phyloP scores from a whole-genome alignment of 495 filamentous ascomycete species.

The Usnea hakonensis region DNA sequence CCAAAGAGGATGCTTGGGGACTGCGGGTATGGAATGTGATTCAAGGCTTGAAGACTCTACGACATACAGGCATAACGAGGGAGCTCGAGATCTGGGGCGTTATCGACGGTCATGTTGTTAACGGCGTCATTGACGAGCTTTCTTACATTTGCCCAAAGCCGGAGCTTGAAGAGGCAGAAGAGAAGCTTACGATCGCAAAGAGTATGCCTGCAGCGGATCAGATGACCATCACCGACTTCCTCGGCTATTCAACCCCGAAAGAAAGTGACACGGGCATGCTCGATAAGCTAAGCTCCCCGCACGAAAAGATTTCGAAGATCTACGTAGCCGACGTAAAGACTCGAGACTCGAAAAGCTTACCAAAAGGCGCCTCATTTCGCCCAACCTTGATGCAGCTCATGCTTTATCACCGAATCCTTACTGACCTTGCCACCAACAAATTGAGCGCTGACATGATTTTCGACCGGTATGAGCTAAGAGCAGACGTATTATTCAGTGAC shows the following conservation, averaged over 20 bases:
- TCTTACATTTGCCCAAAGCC: slow-evolving; percentile 68
- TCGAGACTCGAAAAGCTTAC: slow-evolving; percentile 51
- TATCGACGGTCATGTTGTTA: slow-evolving; percentile 74
- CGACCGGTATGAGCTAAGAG: slow-evolving; percentile 58
- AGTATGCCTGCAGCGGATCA: slow-evolving; percentile 43
- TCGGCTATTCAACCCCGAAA: slow-evolving; percentile 20
- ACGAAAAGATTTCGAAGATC: slow-evolving; percentile 35
- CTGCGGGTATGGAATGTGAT: slow-evolving; percentile 88
- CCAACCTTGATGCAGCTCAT: slow-evolving; percentile 81
- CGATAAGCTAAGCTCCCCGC: slow-evolving; percentile 5
- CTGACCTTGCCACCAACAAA: slow-evolving; percentile 59
- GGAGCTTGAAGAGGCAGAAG: slow-evolving; percentile 52
- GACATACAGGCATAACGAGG: slow-evolving; percentile 71
- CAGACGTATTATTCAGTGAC: slow-evolving; percentile 62
- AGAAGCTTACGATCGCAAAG: slow-evolving; percentile 32
- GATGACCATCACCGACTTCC: slow-evolving; percentile 44
- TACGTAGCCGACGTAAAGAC: slow-evolving; percentile 92
- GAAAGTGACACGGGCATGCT: slow-evolving; percentile 9
- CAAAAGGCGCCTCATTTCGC: slow-evolving; percentile 59
- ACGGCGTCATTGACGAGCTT: slow-evolving; percentile 83
- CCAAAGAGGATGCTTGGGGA: slow-evolving; percentile 74
- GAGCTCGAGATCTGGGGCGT: slow-evolving; percentile 92
- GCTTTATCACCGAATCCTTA: slow-evolving; percentile 82
- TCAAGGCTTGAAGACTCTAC: slow-evolving; percentile 69
- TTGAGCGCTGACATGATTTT: slow-evolving; percentile 62